These are phyloP conservation scores for Candida taoyuanica DNA, from an alignment of 805 yeast genomes.

Conservation along the genomic window DNA sequence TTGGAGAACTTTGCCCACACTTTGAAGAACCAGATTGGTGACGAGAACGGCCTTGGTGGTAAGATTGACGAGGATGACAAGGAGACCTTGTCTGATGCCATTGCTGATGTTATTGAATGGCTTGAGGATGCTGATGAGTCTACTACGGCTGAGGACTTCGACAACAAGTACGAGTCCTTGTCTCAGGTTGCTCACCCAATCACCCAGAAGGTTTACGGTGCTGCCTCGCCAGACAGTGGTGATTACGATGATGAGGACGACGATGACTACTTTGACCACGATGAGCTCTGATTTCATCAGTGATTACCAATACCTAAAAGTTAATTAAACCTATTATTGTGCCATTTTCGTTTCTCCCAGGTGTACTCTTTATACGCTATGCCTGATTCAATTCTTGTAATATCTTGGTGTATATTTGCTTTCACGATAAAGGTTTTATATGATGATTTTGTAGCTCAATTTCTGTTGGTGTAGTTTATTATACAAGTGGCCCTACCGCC, in stretches of 20 bases:
- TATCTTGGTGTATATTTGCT: too few relatives aligned
- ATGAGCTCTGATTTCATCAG: constrained; percentile 46
- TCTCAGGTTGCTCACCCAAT: constrained; percentile 86
- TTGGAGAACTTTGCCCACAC: constrained; percentile 87
- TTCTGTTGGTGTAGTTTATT: too few relatives aligned
- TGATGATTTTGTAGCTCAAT: too few relatives aligned
- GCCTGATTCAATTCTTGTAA: not conserved
- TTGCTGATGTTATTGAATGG: constrained; percentile 83
- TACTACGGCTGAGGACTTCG: constrained; percentile 89
- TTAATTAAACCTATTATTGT: too few relatives aligned
- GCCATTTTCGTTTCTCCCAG: not conserved
- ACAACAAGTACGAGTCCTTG: constrained; percentile 83
- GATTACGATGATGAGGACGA: constrained; percentile 51
- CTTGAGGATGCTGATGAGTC: constrained; percentile 81
- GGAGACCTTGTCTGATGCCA: constrained; percentile 82
- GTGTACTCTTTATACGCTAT: not conserved
- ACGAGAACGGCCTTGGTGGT: constrained; percentile 60
- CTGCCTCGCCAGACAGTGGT: constrained; percentile 43
- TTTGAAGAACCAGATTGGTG: constrained; percentile 62
- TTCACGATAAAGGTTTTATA: not conserved
- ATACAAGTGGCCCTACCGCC: not conserved
- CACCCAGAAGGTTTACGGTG: constrained; percentile 77
- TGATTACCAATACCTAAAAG: too few relatives aligned
- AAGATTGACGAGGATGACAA: constrained; percentile 87
- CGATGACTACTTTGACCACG: constrained; percentile 56